Percentiles rank a stretch among this genome's conserved stretches.
phyloP scores from a whole-genome alignment of 352 stramenopile species.

The Thalassiosira sp. region DNA sequence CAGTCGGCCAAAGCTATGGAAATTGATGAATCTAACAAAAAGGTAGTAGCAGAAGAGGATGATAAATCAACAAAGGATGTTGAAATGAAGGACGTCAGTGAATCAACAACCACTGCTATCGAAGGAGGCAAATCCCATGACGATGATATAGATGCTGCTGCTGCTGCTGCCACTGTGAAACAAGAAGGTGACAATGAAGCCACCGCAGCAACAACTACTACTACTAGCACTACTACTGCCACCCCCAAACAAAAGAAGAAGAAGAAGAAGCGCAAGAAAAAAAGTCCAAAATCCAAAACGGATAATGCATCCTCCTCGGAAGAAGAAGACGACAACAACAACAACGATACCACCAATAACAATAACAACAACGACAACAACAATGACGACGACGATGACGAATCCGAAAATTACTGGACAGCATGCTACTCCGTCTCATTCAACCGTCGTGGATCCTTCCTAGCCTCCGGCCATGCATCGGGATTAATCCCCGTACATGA shows the following conservation, averaged over 20 bases:
- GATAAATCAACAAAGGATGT: not conserved
- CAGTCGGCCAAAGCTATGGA: not conserved
- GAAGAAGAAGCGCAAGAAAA: constrained; percentile 11
- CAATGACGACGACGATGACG: constrained; percentile 24
- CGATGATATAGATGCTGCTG: not conserved
- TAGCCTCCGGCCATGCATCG: constrained; percentile 67
- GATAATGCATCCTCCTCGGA: not conserved
- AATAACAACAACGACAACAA: constrained; percentile 12
- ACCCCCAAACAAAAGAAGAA: not conserved
- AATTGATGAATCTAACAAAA: constrained; percentile 14
- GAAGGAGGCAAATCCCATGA: not conserved
- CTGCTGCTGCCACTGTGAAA: not conserved
- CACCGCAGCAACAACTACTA: too few relatives aligned
- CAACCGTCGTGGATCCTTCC: constrained; percentile 64
- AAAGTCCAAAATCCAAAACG: not conserved
- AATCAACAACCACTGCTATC: not conserved
- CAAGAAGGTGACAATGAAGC: too few relatives aligned
- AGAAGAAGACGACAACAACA: constrained; percentile 7
- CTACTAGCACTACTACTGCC: not conserved
- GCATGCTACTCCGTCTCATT: constrained; percentile 66
- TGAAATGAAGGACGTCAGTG: not conserved
- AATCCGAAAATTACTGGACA: constrained; percentile 46
- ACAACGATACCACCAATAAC: not conserved
- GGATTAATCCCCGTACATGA: constrained; percentile 63
- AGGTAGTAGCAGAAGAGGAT: not conserved